Conservation (phyloP, 2,329 filamentous ascomycete genomes). For the Alternaria metachromatica region DNA sequence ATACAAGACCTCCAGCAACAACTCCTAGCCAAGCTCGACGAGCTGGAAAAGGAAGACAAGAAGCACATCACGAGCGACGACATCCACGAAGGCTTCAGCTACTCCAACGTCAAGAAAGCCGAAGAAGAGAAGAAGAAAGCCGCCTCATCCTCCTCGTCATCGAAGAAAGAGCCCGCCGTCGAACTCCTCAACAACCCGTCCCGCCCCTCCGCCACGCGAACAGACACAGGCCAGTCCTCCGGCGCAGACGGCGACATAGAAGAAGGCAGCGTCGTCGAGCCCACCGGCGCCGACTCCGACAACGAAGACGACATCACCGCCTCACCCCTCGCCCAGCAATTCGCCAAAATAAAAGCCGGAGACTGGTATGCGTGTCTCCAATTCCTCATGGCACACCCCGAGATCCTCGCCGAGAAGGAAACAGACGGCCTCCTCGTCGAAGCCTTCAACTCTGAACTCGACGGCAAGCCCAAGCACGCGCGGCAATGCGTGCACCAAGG, state of each 20-base stretch:
- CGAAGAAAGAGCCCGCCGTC: slow-evolving; percentile 47
- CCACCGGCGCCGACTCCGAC: slow-evolving; percentile 8
- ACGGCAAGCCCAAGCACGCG: slow-evolving; percentile 76
- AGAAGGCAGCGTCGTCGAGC: slow-evolving; percentile 54
- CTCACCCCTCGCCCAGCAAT: slow-evolving; percentile 78
- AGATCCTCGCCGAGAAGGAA: slow-evolving; percentile 82
- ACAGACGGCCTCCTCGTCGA: slow-evolving; percentile 90
- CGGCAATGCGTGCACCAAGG: slow-evolving; percentile 93
- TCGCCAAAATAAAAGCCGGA: slow-evolving; percentile 76
- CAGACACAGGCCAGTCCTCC: slow-evolving; percentile 58
- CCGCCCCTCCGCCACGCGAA: slow-evolving; percentile 44
- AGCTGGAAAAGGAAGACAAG: slow-evolving; percentile 83
- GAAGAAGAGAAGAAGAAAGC: slow-evolving; percentile 25
- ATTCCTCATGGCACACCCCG: slow-evolving; percentile 80
- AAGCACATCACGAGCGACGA: slow-evolving; percentile 94
- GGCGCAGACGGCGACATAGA: slow-evolving; percentile 69
- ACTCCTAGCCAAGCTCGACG: slow-evolving; percentile 73
- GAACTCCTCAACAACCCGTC: slow-evolving; percentile 78
- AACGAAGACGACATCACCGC: slow-evolving; percentile 76
- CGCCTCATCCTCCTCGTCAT: slow-evolving; percentile 33
- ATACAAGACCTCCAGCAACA: slow-evolving; percentile 80
- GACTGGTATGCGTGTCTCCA: slow-evolving; percentile 77
- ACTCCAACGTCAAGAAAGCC: slow-evolving; percentile 70
- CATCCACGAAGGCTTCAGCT: slow-evolving; percentile 89
- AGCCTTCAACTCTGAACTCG: slow-evolving; percentile 87